phyloP scores from a whole-genome alignment of 805 yeast genomes.

The Wickerhamiella lipophila region DNA sequence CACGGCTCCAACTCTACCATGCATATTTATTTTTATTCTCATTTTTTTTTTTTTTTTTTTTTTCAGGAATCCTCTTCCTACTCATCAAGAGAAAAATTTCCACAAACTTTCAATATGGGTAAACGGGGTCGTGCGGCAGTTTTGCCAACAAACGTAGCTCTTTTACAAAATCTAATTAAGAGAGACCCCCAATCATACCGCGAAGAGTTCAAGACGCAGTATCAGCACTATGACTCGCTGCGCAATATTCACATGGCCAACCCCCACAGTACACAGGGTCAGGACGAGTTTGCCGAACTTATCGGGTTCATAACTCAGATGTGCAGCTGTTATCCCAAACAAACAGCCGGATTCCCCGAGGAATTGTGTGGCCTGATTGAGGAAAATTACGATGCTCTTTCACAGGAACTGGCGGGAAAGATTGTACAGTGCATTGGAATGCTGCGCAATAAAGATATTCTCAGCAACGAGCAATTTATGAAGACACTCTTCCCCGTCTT shows the following conservation, averaged over 20 bases:
- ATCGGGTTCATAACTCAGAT: slow-evolving; percentile 89
- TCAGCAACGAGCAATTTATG: slow-evolving; percentile 66
- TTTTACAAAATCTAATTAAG: slow-evolving; percentile 81
- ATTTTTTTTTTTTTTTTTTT: not conserved
- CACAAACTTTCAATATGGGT: slow-evolving; percentile 51
- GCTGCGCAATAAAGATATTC: slow-evolving; percentile 74
- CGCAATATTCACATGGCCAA: slow-evolving; percentile 74
- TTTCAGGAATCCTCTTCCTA: not conserved
- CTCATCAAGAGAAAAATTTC: slow-evolving; percentile 3
- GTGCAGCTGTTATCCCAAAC: slow-evolving; percentile 77
- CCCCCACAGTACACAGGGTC: slow-evolving; percentile 47
- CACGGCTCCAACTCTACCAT: too few relatives aligned
- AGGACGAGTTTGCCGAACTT: slow-evolving; percentile 63
- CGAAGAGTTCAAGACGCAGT: slow-evolving; percentile 89
- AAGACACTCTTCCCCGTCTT: slow-evolving; percentile 82
- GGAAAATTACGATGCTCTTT: slow-evolving; percentile 66
- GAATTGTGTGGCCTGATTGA: slow-evolving; percentile 59
- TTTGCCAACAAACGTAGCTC: slow-evolving; percentile 80
- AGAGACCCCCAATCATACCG: slow-evolving; percentile 89
- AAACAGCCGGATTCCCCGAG: slow-evolving; percentile 71
- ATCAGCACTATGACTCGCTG: slow-evolving; percentile 80
- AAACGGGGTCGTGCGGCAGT: slow-evolving; percentile 84
- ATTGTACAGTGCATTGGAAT: slow-evolving; percentile 78
- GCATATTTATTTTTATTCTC: too few relatives aligned
- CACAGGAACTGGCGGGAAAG: slow-evolving; percentile 82